These are phyloP conservation scores for Plasmodium ovale DNA, from an alignment of 169 alveolate species.

Conservation along the genomic window DNA sequence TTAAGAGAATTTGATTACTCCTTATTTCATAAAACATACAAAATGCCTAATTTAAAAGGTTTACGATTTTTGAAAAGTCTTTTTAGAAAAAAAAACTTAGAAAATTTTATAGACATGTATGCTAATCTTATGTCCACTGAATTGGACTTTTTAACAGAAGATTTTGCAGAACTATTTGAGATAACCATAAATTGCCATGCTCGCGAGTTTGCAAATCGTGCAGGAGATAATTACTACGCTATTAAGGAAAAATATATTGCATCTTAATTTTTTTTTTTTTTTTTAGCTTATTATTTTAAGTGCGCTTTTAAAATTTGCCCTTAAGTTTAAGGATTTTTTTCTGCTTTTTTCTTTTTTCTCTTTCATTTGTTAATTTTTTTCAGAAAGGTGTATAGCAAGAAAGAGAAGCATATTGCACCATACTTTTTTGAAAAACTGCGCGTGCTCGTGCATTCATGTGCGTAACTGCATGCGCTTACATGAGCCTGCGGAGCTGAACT, in stretches of 20 bases:
- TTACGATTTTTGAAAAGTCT: conserved; percentile 46
- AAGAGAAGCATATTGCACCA: not conserved
- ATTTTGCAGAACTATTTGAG: conserved; percentile 28
- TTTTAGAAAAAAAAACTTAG: conserved; percentile 43
- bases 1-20: conserved; percentile 19
- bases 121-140: conserved; percentile 21
- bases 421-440: no score
- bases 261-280: not conserved
- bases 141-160: conserved; percentile 26
- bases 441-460: not conserved
- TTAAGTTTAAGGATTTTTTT: not conserved
- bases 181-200: conserved; percentile 36
- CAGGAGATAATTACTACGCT: conserved; percentile 9
- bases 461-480: conserved; percentile 1
- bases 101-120: conserved; percentile 52
- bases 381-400: not conserved
- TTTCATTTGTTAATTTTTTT: no score
- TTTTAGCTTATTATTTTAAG: not conserved
- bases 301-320: conserved; percentile 7
- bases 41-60: conserved; percentile 32
- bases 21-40: conserved; percentile 21
- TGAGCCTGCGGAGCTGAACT: not conserved
- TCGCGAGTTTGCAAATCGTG: conserved; percentile 12
- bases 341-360: no score
- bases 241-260: conserved; percentile 7